Conservation (phyloP, 2,329 filamentous ascomycete genomes). For the Conoideocrella luteorostrata region DNA sequence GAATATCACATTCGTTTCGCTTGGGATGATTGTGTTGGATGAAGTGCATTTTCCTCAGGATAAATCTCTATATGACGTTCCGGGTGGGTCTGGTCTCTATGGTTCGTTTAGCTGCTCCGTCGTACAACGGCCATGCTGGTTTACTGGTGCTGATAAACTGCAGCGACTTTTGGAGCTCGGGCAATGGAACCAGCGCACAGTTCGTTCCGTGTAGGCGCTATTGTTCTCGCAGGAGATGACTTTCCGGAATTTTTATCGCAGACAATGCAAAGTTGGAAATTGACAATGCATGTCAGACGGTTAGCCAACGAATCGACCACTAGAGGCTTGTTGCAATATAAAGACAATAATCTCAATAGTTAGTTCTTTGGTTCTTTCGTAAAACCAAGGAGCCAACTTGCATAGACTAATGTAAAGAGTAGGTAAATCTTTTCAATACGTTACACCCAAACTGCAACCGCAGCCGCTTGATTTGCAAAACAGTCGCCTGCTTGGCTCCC, state of each 20-base stretch:
- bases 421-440: neutral
- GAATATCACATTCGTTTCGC: neutral
- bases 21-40: neutral
- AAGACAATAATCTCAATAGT: neutral
- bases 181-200: neutral
- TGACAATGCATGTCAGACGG: neutral
- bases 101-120: neutral
- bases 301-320: neutral
- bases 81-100: neutral
- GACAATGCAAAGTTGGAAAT: neutral
- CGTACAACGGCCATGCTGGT: neutral
- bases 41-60: neutral
- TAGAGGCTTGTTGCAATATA: neutral
- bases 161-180: neutral
- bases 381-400: neutral
- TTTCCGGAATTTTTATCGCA: neutral
- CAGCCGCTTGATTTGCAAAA: neutral
- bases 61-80: neutral
- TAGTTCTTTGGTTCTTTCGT: neutral
- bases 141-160: neutral
- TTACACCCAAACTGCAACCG: neutral
- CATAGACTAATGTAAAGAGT: neutral
- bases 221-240: neutral
- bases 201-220: neutral
- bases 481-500: neutral